phyloP scores from a whole-genome alignment of 2,329 filamentous ascomycete species.

The Sclerotinia trifoliorum region DNA sequence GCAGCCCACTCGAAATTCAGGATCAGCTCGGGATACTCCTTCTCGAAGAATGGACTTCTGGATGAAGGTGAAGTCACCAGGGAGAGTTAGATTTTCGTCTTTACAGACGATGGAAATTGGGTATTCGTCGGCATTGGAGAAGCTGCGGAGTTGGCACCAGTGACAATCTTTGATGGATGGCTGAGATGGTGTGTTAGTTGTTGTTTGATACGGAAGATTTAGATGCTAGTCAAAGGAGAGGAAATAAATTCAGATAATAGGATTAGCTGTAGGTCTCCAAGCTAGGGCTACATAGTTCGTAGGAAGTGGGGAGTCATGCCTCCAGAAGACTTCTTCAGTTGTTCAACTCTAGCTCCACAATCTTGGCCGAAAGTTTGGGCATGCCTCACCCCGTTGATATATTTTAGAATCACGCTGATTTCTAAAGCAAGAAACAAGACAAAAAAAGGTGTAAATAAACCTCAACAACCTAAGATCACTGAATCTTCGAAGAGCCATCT shows the following conservation, averaged over 20 bases:
- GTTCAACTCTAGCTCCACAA: not conserved
- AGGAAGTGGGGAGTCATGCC: too few relatives aligned
- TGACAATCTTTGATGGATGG: slow-evolving; percentile 21
- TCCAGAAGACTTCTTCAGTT: not conserved
- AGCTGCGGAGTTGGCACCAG: slow-evolving; percentile 56
- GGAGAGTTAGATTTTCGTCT: slow-evolving; percentile 54
- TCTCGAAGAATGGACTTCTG: slow-evolving; percentile 56
- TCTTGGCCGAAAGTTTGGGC: not conserved
- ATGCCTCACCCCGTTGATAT: not conserved
- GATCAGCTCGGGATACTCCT: slow-evolving; percentile 59
- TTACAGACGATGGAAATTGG: slow-evolving; percentile 66
- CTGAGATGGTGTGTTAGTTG: slow-evolving; percentile 11
- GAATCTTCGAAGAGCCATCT: not conserved
- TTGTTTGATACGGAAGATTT: not conserved
- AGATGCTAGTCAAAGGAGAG: rapidly evolving
- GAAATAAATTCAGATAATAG: not conserved
- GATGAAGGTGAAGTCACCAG: slow-evolving; percentile 68
- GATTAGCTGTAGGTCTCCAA: not conserved
- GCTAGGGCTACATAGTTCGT: too few relatives aligned
- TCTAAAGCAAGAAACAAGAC: too few relatives aligned
- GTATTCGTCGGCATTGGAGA: slow-evolving; percentile 48
- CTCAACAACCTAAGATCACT: not conserved
- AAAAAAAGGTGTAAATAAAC: too few relatives aligned
- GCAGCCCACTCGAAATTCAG: slow-evolving; percentile 68
- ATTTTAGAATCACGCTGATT: too few relatives aligned